Evolutionary conservation across 805 yeast genomes (phyloP), one percentile per base, ranked within the genome.

Genomic region (Barnettozyma salicaria): DNA sequence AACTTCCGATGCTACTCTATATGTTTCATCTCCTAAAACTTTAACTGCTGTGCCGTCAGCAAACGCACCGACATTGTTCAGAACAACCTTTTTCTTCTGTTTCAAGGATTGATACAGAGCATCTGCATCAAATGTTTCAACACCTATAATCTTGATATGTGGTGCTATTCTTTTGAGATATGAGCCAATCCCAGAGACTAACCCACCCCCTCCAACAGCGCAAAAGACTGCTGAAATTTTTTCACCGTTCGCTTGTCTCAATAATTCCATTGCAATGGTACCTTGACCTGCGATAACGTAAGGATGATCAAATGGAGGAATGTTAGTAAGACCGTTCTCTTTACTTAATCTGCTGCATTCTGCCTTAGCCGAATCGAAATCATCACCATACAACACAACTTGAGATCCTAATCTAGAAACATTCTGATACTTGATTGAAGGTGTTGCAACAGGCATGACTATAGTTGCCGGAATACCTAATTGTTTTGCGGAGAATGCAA

Each of bases 221-320:
- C 87, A 78, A 57, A 92, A 92, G 2, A 92, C 82, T 2, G 97
- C 97, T 49, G 74, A 75, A 48, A 90, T 69, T 43, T 80, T 78
- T 39, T 79, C 77, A 34, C 80, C 68, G 46, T 86, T 78, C 23
- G 88, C 72, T 64, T 92, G 99, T 59, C 96, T 77, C 38, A 92
- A 65, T 19, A 92, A 65, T 62, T 92, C 99, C 75, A 89, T 74
- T 4, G 95, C 98, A 44, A 90, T 80, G 19, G 99, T 92, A 42
- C 97, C 99, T 62, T 92, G 99, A 18, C 99, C 99, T 7, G 99
- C 98, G 62, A 92, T 87, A 47, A 92, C 96, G 50, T 80, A 86
- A 2, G 99, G 99, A 55, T 92, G 97, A 56, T 92, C 95, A 58
- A 92, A 92, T 1, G 99, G 99, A n/a, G 98, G 98, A 30, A 92